Base-by-base conservation (phyloP, 257 asterid genomes). In the Plantago major region DNA sequence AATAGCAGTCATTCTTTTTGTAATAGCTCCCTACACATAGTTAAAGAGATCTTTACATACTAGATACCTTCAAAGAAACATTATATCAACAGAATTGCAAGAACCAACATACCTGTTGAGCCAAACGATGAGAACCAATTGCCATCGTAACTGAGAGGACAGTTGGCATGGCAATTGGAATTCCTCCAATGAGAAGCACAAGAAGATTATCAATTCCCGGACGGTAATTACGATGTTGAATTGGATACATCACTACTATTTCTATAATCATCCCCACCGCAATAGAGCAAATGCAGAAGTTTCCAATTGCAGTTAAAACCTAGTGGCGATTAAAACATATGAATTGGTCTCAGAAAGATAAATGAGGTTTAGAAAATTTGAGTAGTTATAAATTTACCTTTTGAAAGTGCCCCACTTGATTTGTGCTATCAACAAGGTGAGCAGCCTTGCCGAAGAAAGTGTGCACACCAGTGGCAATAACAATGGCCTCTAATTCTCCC, bases 71-170 rank as follows among this genome's bases (percentile, higher is more conserved):
- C 11, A 4, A 13, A 63, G 40, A 33, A 3, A 18, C 13, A 37
- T 44, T 51, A 18, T 56, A 62, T 9, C 61, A 46, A 48, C 46
- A 55, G 16, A 77, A 48, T 43, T 19, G 9, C 12, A 58, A 57
- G 38, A 67, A 68, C 14, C 52, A 59, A 67, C 19, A 58, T 72
- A 80, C 98, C 96, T 92, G 99, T 58, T 92, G 99, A 55, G 99
- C 95, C 78, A 92, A 70, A 58, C 97, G 95, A 73, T 92, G 99
- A 71, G 99, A 83, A 48, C 99, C 99, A 58, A 92, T 92, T 44
- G 99, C 99, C 99, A 92, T 92, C 6, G 99, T 92, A 59, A 92
- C 99, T 0, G 99, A 92, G 30, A 92, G 94, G 48, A 92, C 99
- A 14, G 99, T 92, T 0, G 99, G 99, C 99, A 92, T 92, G 43